A percentile compares a stretch with the other conserved stretches of the same genome.
These are phyloP conservation scores for Hypoxylon sp. DNA, from an alignment of 2,329 filamentous ascomycete genomes.

Conservation along the genomic window DNA sequence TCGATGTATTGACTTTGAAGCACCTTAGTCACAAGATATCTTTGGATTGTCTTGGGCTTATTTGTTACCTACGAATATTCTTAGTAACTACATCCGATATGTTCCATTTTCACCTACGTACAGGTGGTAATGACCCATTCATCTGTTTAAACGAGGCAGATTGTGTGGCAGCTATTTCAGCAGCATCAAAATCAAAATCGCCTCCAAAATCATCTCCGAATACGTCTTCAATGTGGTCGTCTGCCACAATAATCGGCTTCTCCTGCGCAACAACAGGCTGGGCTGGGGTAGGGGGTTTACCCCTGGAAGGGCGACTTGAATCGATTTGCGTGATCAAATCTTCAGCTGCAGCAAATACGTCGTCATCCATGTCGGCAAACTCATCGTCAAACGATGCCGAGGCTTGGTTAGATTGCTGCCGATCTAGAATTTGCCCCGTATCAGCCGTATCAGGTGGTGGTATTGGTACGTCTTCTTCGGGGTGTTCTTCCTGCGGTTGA, in stretches of 20 bases:
- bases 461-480: conserved; percentile 39
- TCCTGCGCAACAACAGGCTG: conserved; percentile 29
- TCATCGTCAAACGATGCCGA: conserved; percentile 64
- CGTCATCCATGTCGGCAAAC: conserved; percentile 77
- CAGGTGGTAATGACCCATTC: conserved; percentile 60
- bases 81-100: conserved; percentile 69
- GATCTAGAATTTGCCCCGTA: conserved; percentile 40
- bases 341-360: conserved; percentile 67
- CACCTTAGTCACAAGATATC: conserved; percentile 85
- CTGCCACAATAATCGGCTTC: conserved; percentile 44
- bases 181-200: conserved; percentile 81
- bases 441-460: conserved; percentile 39
- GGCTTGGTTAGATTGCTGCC: conserved; percentile 33
- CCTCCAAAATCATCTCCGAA: conserved; percentile 83
- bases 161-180: conserved; percentile 81
- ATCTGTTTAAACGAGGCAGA: conserved; percentile 64
- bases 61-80: conserved; percentile 73
- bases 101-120: conserved; percentile 64
- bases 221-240: conserved; percentile 61
- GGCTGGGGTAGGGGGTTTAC: conserved; percentile 39
- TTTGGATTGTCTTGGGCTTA: conserved; percentile 83
- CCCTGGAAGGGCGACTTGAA: conserved; percentile 46
- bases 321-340: conserved; percentile 58
- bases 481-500: conserved; percentile 40
- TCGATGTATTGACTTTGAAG: conserved; percentile 78